Evolutionary conservation across 2,329 filamentous ascomycete genomes (phyloP).

Genomic region (Xylaria polymorpha): DNA sequence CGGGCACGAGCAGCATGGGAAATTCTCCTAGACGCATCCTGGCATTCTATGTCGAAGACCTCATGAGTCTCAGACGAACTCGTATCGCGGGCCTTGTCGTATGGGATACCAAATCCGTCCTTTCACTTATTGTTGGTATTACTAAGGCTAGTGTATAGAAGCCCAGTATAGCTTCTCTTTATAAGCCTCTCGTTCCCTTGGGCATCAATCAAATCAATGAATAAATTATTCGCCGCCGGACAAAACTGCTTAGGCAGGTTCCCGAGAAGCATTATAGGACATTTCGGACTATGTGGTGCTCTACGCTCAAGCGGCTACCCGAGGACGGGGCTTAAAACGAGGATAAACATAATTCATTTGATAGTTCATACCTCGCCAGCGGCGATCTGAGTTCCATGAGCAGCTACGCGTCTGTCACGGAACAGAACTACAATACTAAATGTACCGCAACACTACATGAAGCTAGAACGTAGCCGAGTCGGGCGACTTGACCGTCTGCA

Average conservation of each 20-base stretch:
- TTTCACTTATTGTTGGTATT: not conserved
- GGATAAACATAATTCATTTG: not conserved
- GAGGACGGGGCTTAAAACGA: constrained; percentile 1
- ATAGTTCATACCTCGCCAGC: not conserved
- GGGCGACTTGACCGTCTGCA: too few relatives aligned
- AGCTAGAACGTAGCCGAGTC: too few relatives aligned
- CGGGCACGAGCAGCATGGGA: not conserved
- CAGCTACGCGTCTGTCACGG: not conserved
- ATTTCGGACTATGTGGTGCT: constrained; percentile 3
- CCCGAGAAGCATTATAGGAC: constrained; percentile 1
- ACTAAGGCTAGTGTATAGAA: constrained; percentile 4
- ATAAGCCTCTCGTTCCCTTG: not conserved
- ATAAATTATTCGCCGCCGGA: not conserved
- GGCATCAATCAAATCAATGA: constrained; percentile 11
- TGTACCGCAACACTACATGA: too few relatives aligned
- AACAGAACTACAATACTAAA: too few relatives aligned
- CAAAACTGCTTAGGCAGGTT: not conserved
- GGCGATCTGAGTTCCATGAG: not conserved
- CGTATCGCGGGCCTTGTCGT: not conserved
- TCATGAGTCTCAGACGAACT: not conserved
- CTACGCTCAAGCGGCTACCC: constrained; percentile 5
- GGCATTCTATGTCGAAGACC: not conserved
- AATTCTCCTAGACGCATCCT: not conserved
- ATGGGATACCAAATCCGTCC: not conserved
- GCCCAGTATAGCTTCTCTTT: not conserved